Conservation (phyloP, 2,329 filamentous ascomycete genomes). For the Colletotrichum somersetense region DNA sequence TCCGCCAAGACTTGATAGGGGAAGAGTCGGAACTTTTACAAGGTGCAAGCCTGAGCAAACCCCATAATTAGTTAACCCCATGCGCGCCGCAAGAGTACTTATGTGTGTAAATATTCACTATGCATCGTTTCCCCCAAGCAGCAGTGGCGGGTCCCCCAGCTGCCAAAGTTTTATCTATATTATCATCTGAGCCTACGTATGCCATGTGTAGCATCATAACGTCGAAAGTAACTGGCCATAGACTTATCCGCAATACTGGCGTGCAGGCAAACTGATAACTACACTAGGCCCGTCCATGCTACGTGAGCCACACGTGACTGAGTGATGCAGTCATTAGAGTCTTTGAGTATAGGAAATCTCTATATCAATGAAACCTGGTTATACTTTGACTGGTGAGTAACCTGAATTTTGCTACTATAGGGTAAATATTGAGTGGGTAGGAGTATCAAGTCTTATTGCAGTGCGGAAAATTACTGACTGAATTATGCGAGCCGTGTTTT, state of each 20-base stretch:
- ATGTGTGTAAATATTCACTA: no score
- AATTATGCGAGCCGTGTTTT: no score
- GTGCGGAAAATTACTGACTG: no score
- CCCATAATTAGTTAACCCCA: no score
- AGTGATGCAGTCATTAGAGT: accelerated
- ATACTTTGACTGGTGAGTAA: not conserved
- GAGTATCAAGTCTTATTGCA: not conserved
- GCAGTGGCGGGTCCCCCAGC: not conserved
- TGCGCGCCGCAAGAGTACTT: no score
- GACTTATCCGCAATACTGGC: not conserved
- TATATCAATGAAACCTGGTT: not conserved
- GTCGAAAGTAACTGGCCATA: not conserved
- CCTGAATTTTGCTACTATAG: no score
- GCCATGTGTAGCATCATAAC: not conserved
- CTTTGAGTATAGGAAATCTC: not conserved
- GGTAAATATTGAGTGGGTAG: not conserved
- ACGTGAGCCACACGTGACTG: not conserved
- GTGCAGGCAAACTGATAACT: not conserved
- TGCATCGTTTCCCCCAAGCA: no score
- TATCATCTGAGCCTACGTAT: not conserved
- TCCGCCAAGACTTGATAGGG: not conserved
- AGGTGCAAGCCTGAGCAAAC: no score
- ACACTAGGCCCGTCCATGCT: no score
- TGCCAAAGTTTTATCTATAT: not conserved
- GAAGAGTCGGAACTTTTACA: no score